Evolutionary conservation across 2,329 filamentous ascomycete genomes (phyloP).

Genomic region (Ophiostoma quercus): DNA sequence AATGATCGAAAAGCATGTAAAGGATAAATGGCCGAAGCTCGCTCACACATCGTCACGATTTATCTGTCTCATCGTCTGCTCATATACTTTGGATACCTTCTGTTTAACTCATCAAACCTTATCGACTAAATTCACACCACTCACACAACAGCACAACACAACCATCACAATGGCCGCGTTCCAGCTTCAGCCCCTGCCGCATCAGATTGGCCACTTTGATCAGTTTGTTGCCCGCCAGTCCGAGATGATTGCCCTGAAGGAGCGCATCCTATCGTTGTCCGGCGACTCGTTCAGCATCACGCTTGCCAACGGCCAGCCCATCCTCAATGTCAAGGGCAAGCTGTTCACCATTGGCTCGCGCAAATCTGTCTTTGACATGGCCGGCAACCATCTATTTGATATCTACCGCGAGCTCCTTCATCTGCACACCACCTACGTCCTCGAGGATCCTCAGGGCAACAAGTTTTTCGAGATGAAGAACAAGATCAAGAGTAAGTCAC

Average conservation of each 20-base stretch:
- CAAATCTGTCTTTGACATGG: constrained; percentile 52
- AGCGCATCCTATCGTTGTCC: constrained; percentile 56
- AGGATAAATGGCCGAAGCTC: background rate
- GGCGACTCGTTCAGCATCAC: constrained; percentile 62
- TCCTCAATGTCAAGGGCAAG: constrained; percentile 54
- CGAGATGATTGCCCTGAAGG: constrained; percentile 53
- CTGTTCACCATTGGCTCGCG: constrained; percentile 48
- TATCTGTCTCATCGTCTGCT: background rate
- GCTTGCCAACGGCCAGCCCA: constrained; percentile 46
- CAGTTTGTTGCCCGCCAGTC: constrained; percentile 25
- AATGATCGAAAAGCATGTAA: background rate
- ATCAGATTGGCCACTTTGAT: constrained; percentile 24
- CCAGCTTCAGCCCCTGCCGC: constrained; percentile 21
- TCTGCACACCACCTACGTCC: constrained; percentile 49
- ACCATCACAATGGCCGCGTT: constrained; percentile 7
- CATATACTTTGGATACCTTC: background rate
- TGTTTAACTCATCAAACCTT: background rate
- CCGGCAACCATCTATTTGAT: constrained; percentile 52
- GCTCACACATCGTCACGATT: background rate
- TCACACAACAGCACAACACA: background rate
- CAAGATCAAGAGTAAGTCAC: constrained; percentile 45
- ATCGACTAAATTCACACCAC: background rate
- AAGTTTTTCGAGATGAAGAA: constrained; percentile 53
- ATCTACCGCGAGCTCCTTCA: constrained; percentile 50
- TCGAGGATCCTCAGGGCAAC: constrained; percentile 42